These are phyloP conservation scores for Limtongia smithiae DNA, from an alignment of 805 yeast species.

Conservation along the genomic window DNA sequence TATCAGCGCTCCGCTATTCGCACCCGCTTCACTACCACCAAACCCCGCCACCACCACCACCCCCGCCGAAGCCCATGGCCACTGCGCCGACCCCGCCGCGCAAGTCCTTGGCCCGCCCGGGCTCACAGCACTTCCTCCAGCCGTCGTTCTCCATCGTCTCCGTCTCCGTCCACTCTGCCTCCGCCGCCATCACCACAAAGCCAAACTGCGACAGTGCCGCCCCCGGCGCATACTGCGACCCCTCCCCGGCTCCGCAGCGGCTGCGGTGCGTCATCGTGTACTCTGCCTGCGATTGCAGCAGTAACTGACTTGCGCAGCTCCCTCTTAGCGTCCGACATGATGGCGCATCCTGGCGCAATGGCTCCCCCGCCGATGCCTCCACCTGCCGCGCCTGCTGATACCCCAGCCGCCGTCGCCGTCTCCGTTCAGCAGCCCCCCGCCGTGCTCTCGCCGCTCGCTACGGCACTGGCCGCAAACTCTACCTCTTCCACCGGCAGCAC, in stretches of 20 bases:
- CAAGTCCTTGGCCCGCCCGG: slow-evolving; percentile 17
- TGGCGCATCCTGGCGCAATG: slow-evolving; percentile 10
- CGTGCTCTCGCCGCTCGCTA: too few relatives aligned
- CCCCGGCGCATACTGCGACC: slow-evolving; percentile 17
- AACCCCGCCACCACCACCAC: too few relatives aligned
- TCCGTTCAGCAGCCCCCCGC: neutral
- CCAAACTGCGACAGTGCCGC: slow-evolving; percentile 15
- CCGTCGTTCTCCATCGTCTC: slow-evolving; percentile 14
- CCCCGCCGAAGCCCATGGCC: too few relatives aligned
- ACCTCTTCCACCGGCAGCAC: too few relatives aligned
- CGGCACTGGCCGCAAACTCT: too few relatives aligned
- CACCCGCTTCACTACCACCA: too few relatives aligned
- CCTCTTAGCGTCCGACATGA: slow-evolving; percentile 11
- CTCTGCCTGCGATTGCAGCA: neutral
- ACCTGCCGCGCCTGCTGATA: neutral
- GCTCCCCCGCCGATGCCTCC: neutral
- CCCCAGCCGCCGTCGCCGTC: neutral
- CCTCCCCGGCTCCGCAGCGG: slow-evolving; percentile 17
- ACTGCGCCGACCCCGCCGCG: slow-evolving; percentile 19
- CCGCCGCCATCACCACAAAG: slow-evolving; percentile 16
- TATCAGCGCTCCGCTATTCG: too few relatives aligned
- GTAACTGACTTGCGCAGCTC: slow-evolving; percentile 1
- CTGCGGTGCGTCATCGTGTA: slow-evolving; percentile 9
- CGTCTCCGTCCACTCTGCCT: slow-evolving; percentile 16
- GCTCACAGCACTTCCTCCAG: neutral